A percentile compares a stretch with the other conserved stretches of the same genome.
Conservation (phyloP, 176 grass and related monocot genomes). For the Rhynchospora tenuis region DNA sequence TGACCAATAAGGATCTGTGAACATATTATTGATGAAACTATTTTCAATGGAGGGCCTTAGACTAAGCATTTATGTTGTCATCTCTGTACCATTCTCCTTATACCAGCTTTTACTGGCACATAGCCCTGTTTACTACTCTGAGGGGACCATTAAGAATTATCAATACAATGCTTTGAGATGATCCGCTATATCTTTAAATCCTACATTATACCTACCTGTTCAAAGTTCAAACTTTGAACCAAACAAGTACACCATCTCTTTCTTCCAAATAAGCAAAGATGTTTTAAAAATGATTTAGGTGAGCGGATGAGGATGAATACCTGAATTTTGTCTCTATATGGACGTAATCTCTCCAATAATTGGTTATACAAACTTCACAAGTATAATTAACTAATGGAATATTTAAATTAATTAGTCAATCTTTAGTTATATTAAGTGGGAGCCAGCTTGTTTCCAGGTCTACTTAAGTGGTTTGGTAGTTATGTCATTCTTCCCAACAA, state of each 20-base stretch:
- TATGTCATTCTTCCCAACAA: not conserved
- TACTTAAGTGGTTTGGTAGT: not conserved
- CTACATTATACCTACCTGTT: not conserved
- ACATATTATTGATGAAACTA: not conserved
- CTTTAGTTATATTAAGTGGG: not conserved
- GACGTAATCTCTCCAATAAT: slow-evolving; percentile 11
- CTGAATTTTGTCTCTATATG: not conserved
- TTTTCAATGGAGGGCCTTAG: not conserved
- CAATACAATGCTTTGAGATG: too few relatives aligned
- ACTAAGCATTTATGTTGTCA: not conserved
- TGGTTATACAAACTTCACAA: not conserved
- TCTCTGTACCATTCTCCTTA: not conserved
- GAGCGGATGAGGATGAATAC: slow-evolving; percentile 1
- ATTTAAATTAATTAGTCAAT: slow-evolving; percentile 18
- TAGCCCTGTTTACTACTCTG: not conserved
- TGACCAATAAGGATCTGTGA: not conserved
- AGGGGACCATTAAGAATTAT: not conserved
- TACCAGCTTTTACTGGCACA: not conserved
- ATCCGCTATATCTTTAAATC: not conserved
- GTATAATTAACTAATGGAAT: slow-evolving; percentile 1
- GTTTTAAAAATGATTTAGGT: not conserved
- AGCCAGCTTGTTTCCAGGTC: slow-evolving; percentile 18
- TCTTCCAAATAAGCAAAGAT: not conserved
- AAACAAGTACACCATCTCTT: not conserved
- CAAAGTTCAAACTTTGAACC: not conserved